Conservation (phyloP, 148 eudicot genomes). For the Vaccinium corymbosum region DNA sequence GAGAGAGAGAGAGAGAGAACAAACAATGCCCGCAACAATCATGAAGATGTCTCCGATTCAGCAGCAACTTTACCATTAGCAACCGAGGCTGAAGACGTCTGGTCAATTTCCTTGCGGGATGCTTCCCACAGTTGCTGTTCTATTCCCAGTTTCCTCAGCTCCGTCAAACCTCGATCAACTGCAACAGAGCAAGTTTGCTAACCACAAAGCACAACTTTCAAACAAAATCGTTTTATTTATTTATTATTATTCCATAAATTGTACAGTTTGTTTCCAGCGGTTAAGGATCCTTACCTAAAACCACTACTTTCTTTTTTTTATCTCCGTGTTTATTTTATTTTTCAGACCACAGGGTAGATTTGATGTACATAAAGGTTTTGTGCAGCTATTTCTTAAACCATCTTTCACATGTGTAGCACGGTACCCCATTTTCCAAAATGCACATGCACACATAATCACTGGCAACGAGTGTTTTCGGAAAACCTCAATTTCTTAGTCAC, state of each 20-base stretch:
- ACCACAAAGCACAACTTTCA: background rate
- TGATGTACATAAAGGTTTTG: background rate
- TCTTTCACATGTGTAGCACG: background rate
- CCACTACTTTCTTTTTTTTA: background rate
- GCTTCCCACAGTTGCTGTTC: slow-evolving; percentile 97
- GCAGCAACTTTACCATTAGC: slow-evolving; percentile 27
- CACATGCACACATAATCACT: background rate
- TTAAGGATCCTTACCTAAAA: background rate
- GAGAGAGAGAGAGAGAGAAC: background rate
- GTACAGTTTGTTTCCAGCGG: background rate
- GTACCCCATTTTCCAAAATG: background rate
- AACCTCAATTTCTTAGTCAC: background rate
- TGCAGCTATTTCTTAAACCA: background rate
- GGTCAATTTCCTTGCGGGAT: slow-evolving; percentile 83
- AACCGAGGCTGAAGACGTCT: slow-evolving; percentile 28
- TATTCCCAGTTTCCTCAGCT: slow-evolving; percentile 55
- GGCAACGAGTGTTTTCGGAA: background rate
- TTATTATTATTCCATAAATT: background rate
- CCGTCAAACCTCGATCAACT: slow-evolving; percentile 31
- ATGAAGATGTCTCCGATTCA: slow-evolving; percentile 50
- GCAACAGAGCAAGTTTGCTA: slow-evolving; percentile 8
- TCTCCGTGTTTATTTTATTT: background rate
- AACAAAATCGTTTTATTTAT: background rate
- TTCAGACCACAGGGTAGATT: background rate
- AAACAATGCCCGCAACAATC: slow-evolving; percentile 14